A percentile compares a stretch with the other conserved stretches of the same genome.
These are phyloP conservation scores for Penicillium nordicum DNA, from an alignment of 2,329 filamentous ascomycete genomes.

Conservation along the genomic window DNA sequence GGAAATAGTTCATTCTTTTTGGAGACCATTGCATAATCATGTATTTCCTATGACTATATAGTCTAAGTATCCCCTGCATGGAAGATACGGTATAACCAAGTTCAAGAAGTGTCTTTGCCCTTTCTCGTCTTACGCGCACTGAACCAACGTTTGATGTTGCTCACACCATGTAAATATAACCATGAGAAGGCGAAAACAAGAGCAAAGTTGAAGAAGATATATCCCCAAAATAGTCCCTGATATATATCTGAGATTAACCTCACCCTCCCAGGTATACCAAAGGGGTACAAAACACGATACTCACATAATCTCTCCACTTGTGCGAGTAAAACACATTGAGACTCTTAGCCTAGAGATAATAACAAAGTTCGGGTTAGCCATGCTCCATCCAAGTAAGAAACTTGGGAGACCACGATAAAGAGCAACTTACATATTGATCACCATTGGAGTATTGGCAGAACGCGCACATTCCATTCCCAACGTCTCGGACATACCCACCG, in stretches of 20 bases:
- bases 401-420: background rate
- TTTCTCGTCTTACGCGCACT: constrained; percentile 30
- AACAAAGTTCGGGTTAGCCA: background rate
- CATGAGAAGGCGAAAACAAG: constrained; percentile 53
- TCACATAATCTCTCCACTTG: constrained; percentile 62
- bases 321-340: constrained; percentile 61
- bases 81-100: background rate
- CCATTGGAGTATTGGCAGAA: constrained; percentile 63
- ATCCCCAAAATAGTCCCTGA: constrained; percentile 61
- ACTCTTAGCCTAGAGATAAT: constrained; percentile 29
- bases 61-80: background rate
- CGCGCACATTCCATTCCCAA: constrained; percentile 57
- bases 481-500: constrained; percentile 60
- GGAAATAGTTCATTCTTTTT: background rate
- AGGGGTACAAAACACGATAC: constrained; percentile 18
- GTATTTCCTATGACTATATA: background rate
- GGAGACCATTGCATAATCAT: background rate
- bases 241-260: background rate
- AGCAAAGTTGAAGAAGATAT: constrained; percentile 62
- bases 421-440: constrained; percentile 54
- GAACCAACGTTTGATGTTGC: constrained; percentile 31
- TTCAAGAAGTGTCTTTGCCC: background rate
- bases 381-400: background rate
- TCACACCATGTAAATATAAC: constrained; percentile 49
- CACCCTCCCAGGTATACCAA: background rate